phyloP scores from a whole-genome alignment of 2,329 filamentous ascomycete genomes.

The Blumeria graminis region DNA sequence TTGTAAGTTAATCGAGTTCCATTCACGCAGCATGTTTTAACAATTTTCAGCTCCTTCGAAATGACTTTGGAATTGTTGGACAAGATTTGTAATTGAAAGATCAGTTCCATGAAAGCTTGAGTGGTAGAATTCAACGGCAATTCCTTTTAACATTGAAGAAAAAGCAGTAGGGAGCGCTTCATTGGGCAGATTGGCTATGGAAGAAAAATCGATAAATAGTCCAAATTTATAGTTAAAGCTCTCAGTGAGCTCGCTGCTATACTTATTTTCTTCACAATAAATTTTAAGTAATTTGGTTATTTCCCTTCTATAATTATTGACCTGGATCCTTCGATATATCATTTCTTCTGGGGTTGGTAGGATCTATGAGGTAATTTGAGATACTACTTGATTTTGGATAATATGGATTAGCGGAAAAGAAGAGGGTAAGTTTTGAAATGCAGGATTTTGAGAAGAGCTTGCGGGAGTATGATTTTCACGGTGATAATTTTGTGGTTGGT shows the following conservation, averaged over 20 bases:
- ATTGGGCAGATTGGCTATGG: background rate
- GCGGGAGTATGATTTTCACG: background rate
- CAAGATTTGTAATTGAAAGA: background rate
- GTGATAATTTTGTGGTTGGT: background rate
- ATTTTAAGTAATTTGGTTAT: too few species aligned
- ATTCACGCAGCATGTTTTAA: background rate
- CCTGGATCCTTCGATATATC: too few species aligned
- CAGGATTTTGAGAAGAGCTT: background rate
- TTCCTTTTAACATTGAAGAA: background rate
- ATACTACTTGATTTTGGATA: background rate
- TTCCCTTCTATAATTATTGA: too few species aligned
- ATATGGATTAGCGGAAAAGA: background rate
- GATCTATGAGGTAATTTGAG: background rate
- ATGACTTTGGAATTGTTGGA: background rate
- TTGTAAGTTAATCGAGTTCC: background rate
- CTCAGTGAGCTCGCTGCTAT: too few species aligned
- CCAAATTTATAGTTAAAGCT: conserved; percentile 1
- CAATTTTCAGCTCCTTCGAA: background rate
- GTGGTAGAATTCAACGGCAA: background rate
- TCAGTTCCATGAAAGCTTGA: background rate
- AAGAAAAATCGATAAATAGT: background rate
- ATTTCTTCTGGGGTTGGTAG: background rate
- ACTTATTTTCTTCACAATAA: too few species aligned
- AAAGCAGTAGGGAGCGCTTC: background rate
- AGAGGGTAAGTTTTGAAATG: background rate